phyloP scores from a whole-genome alignment of 257 asterid species.

The Gentiana straminea region DNA sequence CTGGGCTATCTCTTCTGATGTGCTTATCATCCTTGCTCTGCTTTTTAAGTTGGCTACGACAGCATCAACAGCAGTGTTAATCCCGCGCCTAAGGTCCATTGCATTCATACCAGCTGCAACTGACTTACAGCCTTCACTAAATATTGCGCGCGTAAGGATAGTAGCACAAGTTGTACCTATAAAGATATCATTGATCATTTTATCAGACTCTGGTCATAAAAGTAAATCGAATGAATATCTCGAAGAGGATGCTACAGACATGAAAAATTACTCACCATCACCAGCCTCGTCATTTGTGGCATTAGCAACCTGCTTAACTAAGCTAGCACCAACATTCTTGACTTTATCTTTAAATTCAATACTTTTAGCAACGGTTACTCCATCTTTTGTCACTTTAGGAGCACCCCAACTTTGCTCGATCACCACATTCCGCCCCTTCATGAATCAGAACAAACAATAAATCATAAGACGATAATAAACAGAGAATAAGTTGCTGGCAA shows the following conservation, averaged over 20 bases:
- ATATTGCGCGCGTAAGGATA: conserved; percentile 90
- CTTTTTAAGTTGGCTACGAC: conserved; percentile 87
- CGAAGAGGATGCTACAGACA: neutral
- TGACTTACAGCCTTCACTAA: conserved; percentile 91
- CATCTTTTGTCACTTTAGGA: conserved; percentile 97
- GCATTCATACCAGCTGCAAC: conserved; percentile 99
- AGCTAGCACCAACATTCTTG: conserved; percentile 92
- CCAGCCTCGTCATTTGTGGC: conserved; percentile 98
- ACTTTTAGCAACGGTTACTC: conserved; percentile 96
- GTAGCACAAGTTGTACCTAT: conserved; percentile 97
- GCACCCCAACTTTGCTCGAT: conserved; percentile 99
- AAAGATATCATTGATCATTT: neutral
- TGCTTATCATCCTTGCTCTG: conserved; percentile 95
- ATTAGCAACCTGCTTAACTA: conserved; percentile 95
- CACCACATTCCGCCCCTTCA: conserved; percentile 88
- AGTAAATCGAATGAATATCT: neutral
- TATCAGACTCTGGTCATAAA: no score
- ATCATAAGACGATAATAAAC: neutral
- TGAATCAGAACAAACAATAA: conserved; percentile 6
- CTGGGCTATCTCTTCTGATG: conserved; percentile 98
- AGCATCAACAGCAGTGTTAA: conserved; percentile 77
- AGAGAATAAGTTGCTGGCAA: no score
- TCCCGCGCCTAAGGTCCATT: conserved; percentile 96
- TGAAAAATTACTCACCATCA: conserved; percentile 55
- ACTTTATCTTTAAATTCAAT: conserved; percentile 84